Evolutionary conservation across 2,329 filamentous ascomycete genomes (phyloP).

Genomic region (Epicoccum sorghinum): DNA sequence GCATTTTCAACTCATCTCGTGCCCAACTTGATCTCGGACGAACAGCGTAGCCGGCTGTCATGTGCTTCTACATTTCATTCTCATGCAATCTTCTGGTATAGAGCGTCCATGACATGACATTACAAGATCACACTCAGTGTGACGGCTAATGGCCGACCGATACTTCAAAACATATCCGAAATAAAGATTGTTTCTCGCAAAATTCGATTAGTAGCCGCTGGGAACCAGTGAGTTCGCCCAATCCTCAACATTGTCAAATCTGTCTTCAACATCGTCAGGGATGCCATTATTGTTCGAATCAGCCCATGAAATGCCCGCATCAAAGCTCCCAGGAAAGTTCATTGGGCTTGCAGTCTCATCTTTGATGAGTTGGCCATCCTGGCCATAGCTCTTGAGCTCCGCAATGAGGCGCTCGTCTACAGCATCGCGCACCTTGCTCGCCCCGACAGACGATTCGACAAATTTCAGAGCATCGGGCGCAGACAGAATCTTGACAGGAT

Average conservation of each 20-base stretch:
- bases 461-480: constrained; percentile 51
- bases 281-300: constrained; percentile 60
- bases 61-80: too few relatives aligned
- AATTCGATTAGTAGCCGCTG: constrained; percentile 21
- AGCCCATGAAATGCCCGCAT: constrained; percentile 46
- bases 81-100: too few relatives aligned
- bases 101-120: too few relatives aligned
- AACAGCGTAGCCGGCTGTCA: too few relatives aligned
- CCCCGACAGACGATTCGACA: constrained; percentile 51
- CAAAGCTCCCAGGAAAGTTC: constrained; percentile 50
- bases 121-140: too few relatives aligned
- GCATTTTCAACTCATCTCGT: too few relatives aligned
- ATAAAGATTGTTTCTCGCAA: too few relatives aligned
- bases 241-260: constrained; percentile 56
- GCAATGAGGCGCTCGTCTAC: constrained; percentile 53
- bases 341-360: constrained; percentile 53
- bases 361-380: constrained; percentile 53
- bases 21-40: too few relatives aligned
- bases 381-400: constrained; percentile 56
- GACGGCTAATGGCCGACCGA: too few relatives aligned
- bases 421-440: constrained; percentile 53
- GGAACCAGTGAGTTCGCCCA: constrained; percentile 58
- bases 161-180: too few relatives aligned
- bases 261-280: constrained; percentile 56
- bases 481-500: constrained; percentile 48